phyloP scores from a whole-genome alignment of 176 grass and related monocot genomes.

The Musa troglodytarum region DNA sequence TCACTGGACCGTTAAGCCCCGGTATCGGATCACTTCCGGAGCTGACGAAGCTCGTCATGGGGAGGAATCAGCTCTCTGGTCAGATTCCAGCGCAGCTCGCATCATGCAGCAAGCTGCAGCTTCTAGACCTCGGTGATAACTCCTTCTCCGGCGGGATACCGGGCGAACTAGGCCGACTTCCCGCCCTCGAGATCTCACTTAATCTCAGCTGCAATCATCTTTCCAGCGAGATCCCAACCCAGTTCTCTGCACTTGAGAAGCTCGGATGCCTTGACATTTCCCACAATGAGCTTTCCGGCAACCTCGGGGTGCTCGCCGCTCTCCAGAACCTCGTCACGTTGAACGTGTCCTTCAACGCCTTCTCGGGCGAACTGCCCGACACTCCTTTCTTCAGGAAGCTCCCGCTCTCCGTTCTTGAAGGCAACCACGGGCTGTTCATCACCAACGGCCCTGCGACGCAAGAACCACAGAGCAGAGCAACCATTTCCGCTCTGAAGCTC shows the following conservation, averaged over 20 bases:
- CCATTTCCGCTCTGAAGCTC: conserved; percentile 56
- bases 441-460: conserved; percentile 21
- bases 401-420: conserved; percentile 58
- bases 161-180: conserved; percentile 57
- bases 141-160: conserved; percentile 63
- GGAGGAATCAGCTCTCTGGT: conserved; percentile 52
- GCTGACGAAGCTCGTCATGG: conserved; percentile 71
- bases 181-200: conserved; percentile 68
- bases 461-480: conserved; percentile 13
- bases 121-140: conserved; percentile 74
- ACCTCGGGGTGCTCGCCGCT: conserved; percentile 41
- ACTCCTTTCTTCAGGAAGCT: conserved; percentile 83
- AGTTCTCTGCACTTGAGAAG: conserved; percentile 53
- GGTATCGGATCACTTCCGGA: conserved; percentile 52
- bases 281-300: conserved; percentile 69
- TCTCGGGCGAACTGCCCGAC: conserved; percentile 71
- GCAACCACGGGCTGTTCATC: conserved; percentile 67
- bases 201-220: conserved; percentile 87
- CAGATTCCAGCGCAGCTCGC: conserved; percentile 62
- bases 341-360: conserved; percentile 84
- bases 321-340: conserved; percentile 79
- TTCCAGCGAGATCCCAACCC: conserved; percentile 51
- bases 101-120: conserved; percentile 72
- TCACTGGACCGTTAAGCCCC: conserved; percentile 43
- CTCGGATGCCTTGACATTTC: conserved; percentile 74